phyloP scores from a whole-genome alignment of 768 basidiomycete genomes.

The Boletus fagicola region DNA sequence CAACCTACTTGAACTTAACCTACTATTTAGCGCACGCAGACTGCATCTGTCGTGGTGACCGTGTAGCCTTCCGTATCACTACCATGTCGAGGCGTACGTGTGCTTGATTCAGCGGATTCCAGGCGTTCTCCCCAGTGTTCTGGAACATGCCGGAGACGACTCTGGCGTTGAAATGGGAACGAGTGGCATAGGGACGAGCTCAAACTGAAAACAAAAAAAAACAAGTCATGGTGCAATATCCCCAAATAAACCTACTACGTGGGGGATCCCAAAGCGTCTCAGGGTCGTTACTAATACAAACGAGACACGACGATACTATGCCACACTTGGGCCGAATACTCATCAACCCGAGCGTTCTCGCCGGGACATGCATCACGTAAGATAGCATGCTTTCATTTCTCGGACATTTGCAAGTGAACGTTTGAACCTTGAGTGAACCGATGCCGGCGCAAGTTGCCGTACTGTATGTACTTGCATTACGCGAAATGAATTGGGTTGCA shows the following conservation, averaged over 20 bases:
- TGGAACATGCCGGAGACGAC: background rate
- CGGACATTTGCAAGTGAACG: background rate
- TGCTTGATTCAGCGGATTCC: background rate
- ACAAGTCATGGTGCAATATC: background rate
- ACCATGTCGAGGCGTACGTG: background rate
- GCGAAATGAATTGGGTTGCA: slow-evolving; percentile 1
- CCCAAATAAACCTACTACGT: background rate
- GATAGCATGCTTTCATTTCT: background rate
- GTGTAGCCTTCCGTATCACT: background rate
- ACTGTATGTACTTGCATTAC: background rate
- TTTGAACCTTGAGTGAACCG: too few species aligned
- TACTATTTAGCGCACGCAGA: background rate
- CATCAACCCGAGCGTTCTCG: too few species aligned
- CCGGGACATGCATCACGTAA: background rate
- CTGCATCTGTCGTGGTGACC: background rate
- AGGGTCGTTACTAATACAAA: background rate
- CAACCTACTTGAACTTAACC: background rate
- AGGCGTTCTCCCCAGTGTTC: background rate
- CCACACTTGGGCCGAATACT: background rate
- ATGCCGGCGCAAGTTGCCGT: background rate
- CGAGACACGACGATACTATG: background rate
- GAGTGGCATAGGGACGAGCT: background rate
- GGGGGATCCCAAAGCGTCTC: background rate
- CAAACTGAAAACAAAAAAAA: background rate
- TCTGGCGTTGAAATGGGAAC: background rate